Evolutionary conservation across 2,329 filamentous ascomycete species (phyloP).

Genomic region (Metarhizium album): DNA sequence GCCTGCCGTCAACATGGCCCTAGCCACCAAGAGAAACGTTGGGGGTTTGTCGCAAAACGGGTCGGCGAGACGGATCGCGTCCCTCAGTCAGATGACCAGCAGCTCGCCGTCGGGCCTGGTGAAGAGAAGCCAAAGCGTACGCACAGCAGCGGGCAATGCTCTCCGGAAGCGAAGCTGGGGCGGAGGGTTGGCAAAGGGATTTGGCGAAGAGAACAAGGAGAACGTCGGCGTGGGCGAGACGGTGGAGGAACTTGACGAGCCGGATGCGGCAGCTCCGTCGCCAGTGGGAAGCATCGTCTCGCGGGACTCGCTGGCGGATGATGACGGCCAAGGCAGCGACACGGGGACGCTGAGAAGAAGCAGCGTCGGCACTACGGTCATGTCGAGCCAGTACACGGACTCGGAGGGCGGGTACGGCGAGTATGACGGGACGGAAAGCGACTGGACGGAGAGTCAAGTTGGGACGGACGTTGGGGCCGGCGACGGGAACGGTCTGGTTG

Average conservation of each 20-base stretch:
- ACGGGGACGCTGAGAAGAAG: slow-evolving; percentile 36
- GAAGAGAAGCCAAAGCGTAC: slow-evolving; percentile 69
- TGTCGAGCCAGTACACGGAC: slow-evolving; percentile 28
- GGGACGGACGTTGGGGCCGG: slow-evolving; percentile 11
- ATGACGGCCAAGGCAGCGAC: slow-evolving; percentile 31
- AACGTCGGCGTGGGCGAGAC: slow-evolving; percentile 53
- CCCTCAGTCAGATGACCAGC: slow-evolving; percentile 78
- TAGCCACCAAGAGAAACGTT: slow-evolving; percentile 40
- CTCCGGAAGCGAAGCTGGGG: slow-evolving; percentile 63
- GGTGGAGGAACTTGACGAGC: slow-evolving; percentile 43
- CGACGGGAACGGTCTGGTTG: slow-evolving; percentile 25
- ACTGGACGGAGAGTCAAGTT: slow-evolving; percentile 37
- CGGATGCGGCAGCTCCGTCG: slow-evolving; percentile 13
- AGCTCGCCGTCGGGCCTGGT: slow-evolving; percentile 56
- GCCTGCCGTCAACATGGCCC: slow-evolving; percentile 40
- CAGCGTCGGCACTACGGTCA: slow-evolving; percentile 37
- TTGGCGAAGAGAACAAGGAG: slow-evolving; percentile 50
- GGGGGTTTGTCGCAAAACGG: slow-evolving; percentile 36
- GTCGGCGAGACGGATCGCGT: slow-evolving; percentile 71
- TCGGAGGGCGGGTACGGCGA: slow-evolving; percentile 27
- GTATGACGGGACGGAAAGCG: slow-evolving; percentile 32
- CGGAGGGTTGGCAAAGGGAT: slow-evolving; percentile 35
- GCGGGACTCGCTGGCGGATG: slow-evolving; percentile 11
- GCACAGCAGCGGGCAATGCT: slow-evolving; percentile 41
- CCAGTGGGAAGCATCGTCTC: slow-evolving; percentile 3